Percentiles rank a stretch among this genome's conserved stretches.
phyloP scores from a whole-genome alignment of 2,329 filamentous ascomycete species.

The Neopestalotiopsis sp. region DNA sequence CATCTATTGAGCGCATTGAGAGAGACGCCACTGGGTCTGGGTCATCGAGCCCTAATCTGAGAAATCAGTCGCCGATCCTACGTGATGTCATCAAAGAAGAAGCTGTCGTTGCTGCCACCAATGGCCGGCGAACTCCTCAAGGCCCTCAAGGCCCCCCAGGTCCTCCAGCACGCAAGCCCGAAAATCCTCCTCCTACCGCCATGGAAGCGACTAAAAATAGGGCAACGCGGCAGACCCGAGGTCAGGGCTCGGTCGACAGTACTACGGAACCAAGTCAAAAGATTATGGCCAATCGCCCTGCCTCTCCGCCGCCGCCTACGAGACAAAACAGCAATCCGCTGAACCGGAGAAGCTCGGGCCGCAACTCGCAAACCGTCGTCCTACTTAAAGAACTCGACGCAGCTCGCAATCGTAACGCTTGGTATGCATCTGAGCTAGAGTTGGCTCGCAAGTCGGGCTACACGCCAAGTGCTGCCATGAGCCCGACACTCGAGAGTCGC shows the following conservation, averaged over 20 bases:
- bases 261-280: constrained; percentile 61
- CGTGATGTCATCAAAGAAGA: constrained; percentile 53
- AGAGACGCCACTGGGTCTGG: constrained; percentile 37
- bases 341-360: constrained; percentile 62
- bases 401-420: constrained; percentile 85
- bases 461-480: constrained; percentile 70
- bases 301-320: constrained; percentile 63
- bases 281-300: constrained; percentile 47
- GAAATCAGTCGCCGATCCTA: constrained; percentile 48
- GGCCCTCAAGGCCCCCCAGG: constrained; percentile 3
- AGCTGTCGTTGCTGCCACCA: constrained; percentile 46
- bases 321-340: constrained; percentile 64
- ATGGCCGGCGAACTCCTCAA: constrained; percentile 70
- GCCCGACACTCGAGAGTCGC: constrained; percentile 77
- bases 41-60: constrained; percentile 41
- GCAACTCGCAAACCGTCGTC: constrained; percentile 72
- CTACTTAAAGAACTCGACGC: constrained; percentile 86
- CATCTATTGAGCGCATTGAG: constrained; percentile 53
- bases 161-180: constrained; percentile 35
- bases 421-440: constrained; percentile 95
- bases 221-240: constrained; percentile 57
- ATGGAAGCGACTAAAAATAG: constrained; percentile 45
- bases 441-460: constrained; percentile 92
- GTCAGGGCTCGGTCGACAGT: constrained; percentile 72
- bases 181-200: constrained; percentile 32